Conservation (phyloP, 768 basidiomycete species). For the Leccinum broughii region DNA sequence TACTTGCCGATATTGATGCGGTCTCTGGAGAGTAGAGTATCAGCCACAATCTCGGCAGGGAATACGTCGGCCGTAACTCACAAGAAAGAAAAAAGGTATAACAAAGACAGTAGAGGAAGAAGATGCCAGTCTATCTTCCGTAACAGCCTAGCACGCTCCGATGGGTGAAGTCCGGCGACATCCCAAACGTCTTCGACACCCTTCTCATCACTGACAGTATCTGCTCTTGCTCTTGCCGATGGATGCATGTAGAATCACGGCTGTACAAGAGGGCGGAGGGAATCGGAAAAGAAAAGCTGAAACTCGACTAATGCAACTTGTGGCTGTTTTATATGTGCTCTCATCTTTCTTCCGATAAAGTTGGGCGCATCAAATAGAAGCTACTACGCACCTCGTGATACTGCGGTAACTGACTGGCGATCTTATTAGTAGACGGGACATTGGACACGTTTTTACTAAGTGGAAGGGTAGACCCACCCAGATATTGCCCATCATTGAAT, state of each 20-base stretch:
- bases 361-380: background rate
- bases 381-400: background rate
- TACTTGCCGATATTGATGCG: conserved; percentile 45
- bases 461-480: background rate
- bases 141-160: conserved; percentile 10
- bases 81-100: conserved; percentile 22
- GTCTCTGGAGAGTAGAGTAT: conserved; percentile 31
- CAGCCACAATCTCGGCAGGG: background rate
- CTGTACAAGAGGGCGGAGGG: background rate
- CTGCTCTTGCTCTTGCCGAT: background rate
- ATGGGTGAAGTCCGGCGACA: background rate
- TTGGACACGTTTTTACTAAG: background rate
- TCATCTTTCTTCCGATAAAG: background rate
- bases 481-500: background rate
- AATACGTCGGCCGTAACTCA: conserved; percentile 1
- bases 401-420: background rate
- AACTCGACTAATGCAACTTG: background rate
- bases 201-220: background rate
- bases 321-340: background rate
- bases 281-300: background rate
- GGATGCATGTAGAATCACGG: background rate
- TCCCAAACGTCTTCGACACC: background rate
- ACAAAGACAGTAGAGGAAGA: conserved; percentile 17
- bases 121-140: conserved; percentile 25
- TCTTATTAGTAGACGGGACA: background rate